A percentile compares a stretch with the other conserved stretches of the same genome.
phyloP scores from a whole-genome alignment of 2,329 filamentous ascomycete species.

The Exophiala alcalophila region DNA sequence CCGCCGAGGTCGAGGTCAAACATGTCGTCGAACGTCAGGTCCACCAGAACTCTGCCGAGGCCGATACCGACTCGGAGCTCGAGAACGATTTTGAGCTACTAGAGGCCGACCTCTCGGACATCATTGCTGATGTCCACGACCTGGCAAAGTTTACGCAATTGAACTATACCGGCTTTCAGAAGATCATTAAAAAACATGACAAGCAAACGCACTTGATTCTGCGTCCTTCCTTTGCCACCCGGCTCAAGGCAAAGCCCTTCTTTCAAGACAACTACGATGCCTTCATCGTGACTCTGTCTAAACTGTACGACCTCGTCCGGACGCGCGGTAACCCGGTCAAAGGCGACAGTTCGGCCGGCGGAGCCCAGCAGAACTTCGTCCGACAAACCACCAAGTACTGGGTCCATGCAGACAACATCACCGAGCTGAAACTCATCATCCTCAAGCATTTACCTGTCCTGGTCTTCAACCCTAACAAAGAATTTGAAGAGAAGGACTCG shows the following conservation, averaged over 20 bases:
- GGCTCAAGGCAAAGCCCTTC: constrained; percentile 93
- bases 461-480: constrained; percentile 96
- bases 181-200: constrained; percentile 99
- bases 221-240: constrained; percentile 90
- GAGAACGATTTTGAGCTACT: constrained; percentile 93
- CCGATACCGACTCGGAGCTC: constrained; percentile 40
- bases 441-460: constrained; percentile 95
- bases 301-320: constrained; percentile 89
- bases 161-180: constrained; percentile 99
- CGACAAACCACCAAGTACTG: constrained; percentile 99
- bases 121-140: constrained; percentile 97
- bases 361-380: constrained; percentile 90
- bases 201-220: constrained; percentile 94
- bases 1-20: constrained; percentile 83
- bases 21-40: constrained; percentile 78
- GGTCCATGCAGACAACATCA: constrained; percentile 98
- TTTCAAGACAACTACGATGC: constrained; percentile 99
- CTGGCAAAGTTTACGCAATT: constrained; percentile 96
- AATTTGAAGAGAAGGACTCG: constrained; percentile 84
- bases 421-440: constrained; percentile 95
- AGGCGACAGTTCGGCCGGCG: constrained; percentile 87
- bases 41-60: constrained; percentile 40
- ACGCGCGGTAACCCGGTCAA: constrained; percentile 89
- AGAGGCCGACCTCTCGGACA: constrained; percentile 92
- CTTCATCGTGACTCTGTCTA: constrained; percentile 90